phyloP scores from a whole-genome alignment of 2,329 filamentous ascomycete species.

The Xylaria sp. region DNA sequence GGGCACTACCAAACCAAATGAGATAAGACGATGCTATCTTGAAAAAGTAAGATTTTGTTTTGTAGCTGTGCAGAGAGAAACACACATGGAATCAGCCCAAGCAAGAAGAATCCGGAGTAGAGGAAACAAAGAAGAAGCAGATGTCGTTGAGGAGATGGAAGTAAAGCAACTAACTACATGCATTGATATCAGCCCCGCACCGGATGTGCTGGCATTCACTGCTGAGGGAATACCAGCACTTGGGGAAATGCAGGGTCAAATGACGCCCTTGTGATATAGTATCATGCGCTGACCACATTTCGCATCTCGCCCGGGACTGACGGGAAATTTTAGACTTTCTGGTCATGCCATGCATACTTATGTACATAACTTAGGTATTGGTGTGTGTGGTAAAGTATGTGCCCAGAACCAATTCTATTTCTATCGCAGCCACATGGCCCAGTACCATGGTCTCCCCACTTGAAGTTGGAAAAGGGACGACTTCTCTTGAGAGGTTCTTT shows the following conservation, averaged over 20 bases:
- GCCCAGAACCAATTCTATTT: not conserved
- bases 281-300: conserved; percentile 4
- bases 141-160: conserved; percentile 5
- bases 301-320: not conserved
- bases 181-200: conserved; percentile 25
- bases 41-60: not conserved
- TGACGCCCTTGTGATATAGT: conserved; percentile 20
- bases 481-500: too few relatives aligned
- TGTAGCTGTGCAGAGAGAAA: not conserved
- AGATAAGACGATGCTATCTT: not conserved
- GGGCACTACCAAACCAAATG: not conserved
- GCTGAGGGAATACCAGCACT: not conserved
- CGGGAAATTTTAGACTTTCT: not conserved
- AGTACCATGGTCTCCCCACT: too few relatives aligned
- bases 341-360: not conserved
- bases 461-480: too few relatives aligned
- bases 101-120: not conserved
- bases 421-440: not conserved
- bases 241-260: conserved; percentile 13
- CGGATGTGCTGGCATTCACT: conserved; percentile 21
- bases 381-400: not conserved
- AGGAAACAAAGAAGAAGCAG: conserved; percentile 8
- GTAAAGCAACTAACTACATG: not conserved
- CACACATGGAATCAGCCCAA: conserved; percentile 2
- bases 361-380: not conserved